These are phyloP conservation scores for Tilletia horrida DNA, from an alignment of 1,284 basidiomycete genomes.

Conservation along the genomic window DNA sequence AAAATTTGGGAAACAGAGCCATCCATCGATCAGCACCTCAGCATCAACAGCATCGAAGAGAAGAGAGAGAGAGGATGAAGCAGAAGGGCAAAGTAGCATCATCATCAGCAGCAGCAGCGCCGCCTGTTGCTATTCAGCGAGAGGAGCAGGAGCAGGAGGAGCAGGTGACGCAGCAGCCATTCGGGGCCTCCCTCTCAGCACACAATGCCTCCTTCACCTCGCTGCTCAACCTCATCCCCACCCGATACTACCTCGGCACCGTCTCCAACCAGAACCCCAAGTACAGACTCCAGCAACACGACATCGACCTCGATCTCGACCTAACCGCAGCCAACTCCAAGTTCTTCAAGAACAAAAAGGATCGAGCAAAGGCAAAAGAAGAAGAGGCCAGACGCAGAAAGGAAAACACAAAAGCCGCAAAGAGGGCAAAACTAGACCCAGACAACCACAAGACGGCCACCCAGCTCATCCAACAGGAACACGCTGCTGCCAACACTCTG, in stretches of 20 bases:
- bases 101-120: background rate
- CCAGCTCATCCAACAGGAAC: constrained; percentile 42
- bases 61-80: background rate
- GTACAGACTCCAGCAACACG: constrained; percentile 24
- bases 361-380: constrained; percentile 46
- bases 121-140: too few relatives aligned
- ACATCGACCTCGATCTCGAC: constrained; percentile 37
- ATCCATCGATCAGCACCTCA: background rate
- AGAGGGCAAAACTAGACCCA: constrained; percentile 47
- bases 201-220: constrained; percentile 44
- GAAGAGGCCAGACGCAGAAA: constrained; percentile 45
- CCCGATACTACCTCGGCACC: constrained; percentile 43
- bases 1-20: too few relatives aligned
- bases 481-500: constrained; percentile 21
- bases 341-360: constrained; percentile 49
- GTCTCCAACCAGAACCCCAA: constrained; percentile 17
- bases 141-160: too few relatives aligned
- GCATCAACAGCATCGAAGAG: background rate
- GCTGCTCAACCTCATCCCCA: constrained; percentile 47
- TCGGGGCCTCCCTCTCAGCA: constrained; percentile 22
- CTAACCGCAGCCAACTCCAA: constrained; percentile 27
- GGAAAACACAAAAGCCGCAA: constrained; percentile 34
- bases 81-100: background rate
- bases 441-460: constrained; percentile 43
- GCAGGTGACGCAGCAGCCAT: background rate